phyloP scores from a whole-genome alignment of 1,284 basidiomycete species.

The Rhodotorula sp. region DNA sequence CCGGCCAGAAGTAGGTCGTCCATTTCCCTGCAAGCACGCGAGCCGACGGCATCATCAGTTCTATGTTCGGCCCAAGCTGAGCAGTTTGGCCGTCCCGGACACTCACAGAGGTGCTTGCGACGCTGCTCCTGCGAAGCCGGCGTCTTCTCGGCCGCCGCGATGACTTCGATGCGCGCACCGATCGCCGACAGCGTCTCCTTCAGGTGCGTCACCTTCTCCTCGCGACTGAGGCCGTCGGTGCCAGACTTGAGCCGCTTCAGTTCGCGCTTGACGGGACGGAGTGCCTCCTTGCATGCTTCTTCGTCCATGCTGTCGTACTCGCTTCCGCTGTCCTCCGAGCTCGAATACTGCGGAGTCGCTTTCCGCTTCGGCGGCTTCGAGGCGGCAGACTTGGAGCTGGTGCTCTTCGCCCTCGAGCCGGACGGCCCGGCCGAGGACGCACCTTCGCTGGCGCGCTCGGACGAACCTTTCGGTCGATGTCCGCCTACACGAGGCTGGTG shows the following conservation, averaged over 20 bases:
- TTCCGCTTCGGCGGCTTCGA: slow-evolving; percentile 37
- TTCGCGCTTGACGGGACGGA: slow-evolving; percentile 95
- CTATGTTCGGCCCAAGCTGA: not conserved
- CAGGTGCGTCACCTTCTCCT: slow-evolving; percentile 90
- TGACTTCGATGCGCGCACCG: slow-evolving; percentile 83
- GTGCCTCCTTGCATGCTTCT: slow-evolving; percentile 84
- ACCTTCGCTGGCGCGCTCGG: slow-evolving; percentile 7
- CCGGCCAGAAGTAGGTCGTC: slow-evolving; percentile 38
- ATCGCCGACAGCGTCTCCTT: slow-evolving; percentile 95
- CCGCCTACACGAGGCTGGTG: slow-evolving; percentile 14
- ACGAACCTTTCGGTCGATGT: slow-evolving; percentile 19
- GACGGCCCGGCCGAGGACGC: slow-evolving; percentile 4
- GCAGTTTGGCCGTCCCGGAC: slow-evolving; percentile 18
- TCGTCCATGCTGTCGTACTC: slow-evolving; percentile 73
- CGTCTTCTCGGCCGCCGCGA: slow-evolving; percentile 71
- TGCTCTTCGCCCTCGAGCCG: not conserved
- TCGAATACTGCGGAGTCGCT: slow-evolving; percentile 44
- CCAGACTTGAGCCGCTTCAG: slow-evolving; percentile 93
- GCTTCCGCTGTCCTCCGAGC: slow-evolving; percentile 18
- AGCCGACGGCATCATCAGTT: not conserved
- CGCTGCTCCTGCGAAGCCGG: slow-evolving; percentile 75
- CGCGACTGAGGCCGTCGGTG: slow-evolving; percentile 85
- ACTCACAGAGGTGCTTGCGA: slow-evolving; percentile 92
- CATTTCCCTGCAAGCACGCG: slow-evolving; percentile 29
- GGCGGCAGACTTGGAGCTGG: not conserved